phyloP scores from a whole-genome alignment of 2,329 filamentous ascomycete genomes.

The Huntiella bhutanensis region DNA sequence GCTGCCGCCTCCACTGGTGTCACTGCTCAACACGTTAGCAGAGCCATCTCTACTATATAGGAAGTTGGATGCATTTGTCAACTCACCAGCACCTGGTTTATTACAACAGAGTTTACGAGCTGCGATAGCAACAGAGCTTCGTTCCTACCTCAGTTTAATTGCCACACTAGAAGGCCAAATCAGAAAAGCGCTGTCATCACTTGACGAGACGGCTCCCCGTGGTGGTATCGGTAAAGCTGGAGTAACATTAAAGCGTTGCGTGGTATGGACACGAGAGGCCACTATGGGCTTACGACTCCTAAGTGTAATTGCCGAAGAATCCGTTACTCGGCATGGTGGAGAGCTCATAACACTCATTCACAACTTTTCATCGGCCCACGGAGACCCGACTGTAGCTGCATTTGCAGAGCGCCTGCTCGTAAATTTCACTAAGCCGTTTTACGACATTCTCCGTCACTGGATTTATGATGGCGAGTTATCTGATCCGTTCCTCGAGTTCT shows the following conservation, averaged over 20 bases:
- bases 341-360: slow-evolving; percentile 89
- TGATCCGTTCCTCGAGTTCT: slow-evolving; percentile 93
- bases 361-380: slow-evolving; percentile 78
- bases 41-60: slow-evolving; percentile 89
- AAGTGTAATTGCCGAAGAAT: slow-evolving; percentile 85
- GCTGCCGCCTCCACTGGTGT: slow-evolving; percentile 67
- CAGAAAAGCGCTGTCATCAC: slow-evolving; percentile 53
- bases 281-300: slow-evolving; percentile 89
- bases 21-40: slow-evolving; percentile 71
- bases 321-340: slow-evolving; percentile 64
- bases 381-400: slow-evolving; percentile 80
- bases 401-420: slow-evolving; percentile 79
- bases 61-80: slow-evolving; percentile 61
- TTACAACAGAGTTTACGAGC: slow-evolving; percentile 81
- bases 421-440: slow-evolving; percentile 84
- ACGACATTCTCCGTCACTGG: slow-evolving; percentile 89
- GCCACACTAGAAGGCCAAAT: slow-evolving; percentile 89
- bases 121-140: slow-evolving; percentile 66
- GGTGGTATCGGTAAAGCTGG: slow-evolving; percentile 65
- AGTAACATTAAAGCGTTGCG: slow-evolving; percentile 84
- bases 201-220: slow-evolving; percentile 49
- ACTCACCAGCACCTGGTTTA: slow-evolving; percentile 64
- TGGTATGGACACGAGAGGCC: slow-evolving; percentile 93
- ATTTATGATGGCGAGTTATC: slow-evolving; percentile 95
- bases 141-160: slow-evolving; percentile 76